Conservation (phyloP, 2,329 filamentous ascomycete species). For the Microcyclosporella mali region DNA sequence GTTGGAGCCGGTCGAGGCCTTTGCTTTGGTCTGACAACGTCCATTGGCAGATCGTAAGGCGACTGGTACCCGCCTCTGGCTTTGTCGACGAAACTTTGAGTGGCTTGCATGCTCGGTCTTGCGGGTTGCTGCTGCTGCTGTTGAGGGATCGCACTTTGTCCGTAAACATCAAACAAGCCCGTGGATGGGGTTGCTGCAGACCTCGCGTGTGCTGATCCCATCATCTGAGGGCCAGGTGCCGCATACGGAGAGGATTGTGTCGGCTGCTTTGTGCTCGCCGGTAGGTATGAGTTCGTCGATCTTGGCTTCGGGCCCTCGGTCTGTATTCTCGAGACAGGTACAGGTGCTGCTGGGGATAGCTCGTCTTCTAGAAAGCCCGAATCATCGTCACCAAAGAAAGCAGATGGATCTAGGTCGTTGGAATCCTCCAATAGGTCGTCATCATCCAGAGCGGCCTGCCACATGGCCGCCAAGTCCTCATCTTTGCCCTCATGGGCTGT, state of each 20-base stretch:
- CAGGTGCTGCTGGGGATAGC: constrained; percentile 7
- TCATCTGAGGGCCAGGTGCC: constrained; percentile 15
- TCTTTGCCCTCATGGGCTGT: constrained; percentile 25
- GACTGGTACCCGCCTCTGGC: constrained; percentile 87
- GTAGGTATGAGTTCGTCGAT: constrained; percentile 14
- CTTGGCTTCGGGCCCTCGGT: too few relatives aligned
- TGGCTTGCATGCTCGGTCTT: constrained; percentile 44
- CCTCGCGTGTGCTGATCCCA: constrained; percentile 21
- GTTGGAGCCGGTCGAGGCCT: constrained; percentile 30
- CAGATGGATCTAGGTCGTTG: constrained; percentile 51
- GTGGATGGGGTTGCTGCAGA: constrained; percentile 30
- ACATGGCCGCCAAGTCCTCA: constrained; percentile 70
- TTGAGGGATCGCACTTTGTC: constrained; percentile 11
- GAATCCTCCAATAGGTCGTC: constrained; percentile 43
- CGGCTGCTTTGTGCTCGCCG: constrained; percentile 7
- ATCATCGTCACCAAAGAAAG: constrained; percentile 74
- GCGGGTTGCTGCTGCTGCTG: constrained; percentile 28
- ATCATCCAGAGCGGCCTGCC: constrained; percentile 74
- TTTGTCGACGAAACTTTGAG: constrained; percentile 83
- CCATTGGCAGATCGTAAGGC: constrained; percentile 90
- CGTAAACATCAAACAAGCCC: constrained; percentile 30
- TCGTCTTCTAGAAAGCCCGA: constrained; percentile 76
- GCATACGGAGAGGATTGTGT: constrained; percentile 17
- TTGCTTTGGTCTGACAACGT: constrained; percentile 67
- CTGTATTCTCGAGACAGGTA: constrained; percentile 2